Base-by-base conservation (phyloP, 192 early-diverging fungal species). In the Radiomyces spectabilis region DNA sequence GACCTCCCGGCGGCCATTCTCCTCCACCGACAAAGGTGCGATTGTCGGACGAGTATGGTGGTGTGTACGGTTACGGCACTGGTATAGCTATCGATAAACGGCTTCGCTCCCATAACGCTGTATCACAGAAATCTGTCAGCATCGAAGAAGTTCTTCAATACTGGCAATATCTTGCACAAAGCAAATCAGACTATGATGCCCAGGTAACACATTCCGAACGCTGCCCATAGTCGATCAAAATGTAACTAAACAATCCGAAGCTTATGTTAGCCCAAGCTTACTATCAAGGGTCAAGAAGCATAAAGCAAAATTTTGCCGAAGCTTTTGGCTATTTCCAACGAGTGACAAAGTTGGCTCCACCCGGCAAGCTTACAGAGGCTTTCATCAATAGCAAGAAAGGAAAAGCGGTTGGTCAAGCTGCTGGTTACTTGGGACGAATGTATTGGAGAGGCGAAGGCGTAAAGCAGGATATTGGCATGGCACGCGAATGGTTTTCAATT, bases 371-470 rank as follows among this genome's bases (percentile, higher is more conserved):
- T 2, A 31, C 51, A 16, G 29, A 39, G 7, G 12, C 52, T 5
- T 25, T 54, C 15, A 25, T 54, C 16, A 42, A 37, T 3, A 54
- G 52, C 32, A 55, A 54, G 12, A 38, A 26, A 9, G 45, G 52
- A 42, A 54, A 62, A 27, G 37, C 35, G 10, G 86, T 84, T 12
- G 85, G 84, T 5, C 60, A 85, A 51, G 87, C 93, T 0, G 86
- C 91, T 8, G 86, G 87, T 4, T 81, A 84, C 63, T 53, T 92
- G 18, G 96, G 94, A 0, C 58, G 74, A 24, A 96, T 99, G 94
- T 84, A 88, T 57, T 80, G 81, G 84, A 81, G 96, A 27, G 96
- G 94, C 24, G 94, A 97, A 58, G 92, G 92, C 24, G 83, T 83
- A 29, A 25, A 62, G 1, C 60, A 58, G 21, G 71, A 89, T 61